Evolutionary conservation across 192 early-diverging fungal genomes (phyloP).

Genomic region (Backusella macrospora): DNA sequence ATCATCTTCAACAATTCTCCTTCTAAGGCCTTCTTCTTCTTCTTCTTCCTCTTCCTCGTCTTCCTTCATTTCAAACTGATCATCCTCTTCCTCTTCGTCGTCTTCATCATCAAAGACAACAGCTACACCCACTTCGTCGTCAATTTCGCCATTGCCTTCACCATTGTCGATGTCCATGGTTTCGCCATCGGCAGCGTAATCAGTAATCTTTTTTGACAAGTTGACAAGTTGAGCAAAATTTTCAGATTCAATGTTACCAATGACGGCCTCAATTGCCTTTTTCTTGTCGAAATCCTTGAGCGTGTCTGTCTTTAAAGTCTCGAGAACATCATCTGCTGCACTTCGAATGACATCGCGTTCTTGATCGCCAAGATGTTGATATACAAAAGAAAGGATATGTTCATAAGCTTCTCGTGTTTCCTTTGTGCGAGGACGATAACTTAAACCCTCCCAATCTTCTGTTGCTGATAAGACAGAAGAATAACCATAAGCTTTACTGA

Average conservation of each 20-base stretch:
- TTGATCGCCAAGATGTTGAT: conserved; percentile 82
- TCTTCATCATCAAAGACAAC: conserved; percentile 97
- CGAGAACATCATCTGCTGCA: conserved; percentile 85
- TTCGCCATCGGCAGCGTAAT: conserved; percentile 68
- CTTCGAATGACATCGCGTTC: conserved; percentile 88
- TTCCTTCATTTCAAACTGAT: conserved; percentile 58
- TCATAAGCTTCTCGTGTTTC: conserved; percentile 91
- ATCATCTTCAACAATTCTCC: conserved; percentile 50
- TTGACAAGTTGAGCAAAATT: conserved; percentile 88
- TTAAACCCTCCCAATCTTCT: conserved; percentile 80
- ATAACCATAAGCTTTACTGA: conserved; percentile 71
- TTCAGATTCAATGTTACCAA: conserved; percentile 74
- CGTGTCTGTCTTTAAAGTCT: conserved; percentile 80
- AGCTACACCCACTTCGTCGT: conserved; percentile 91
- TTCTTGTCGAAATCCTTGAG: conserved; percentile 91
- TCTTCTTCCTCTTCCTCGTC: conserved; percentile 67
- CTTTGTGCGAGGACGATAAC: conserved; percentile 87
- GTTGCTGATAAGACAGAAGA: conserved; percentile 82
- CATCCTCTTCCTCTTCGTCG: conserved; percentile 80
- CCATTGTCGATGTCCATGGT: conserved; percentile 59
- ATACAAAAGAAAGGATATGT: conserved; percentile 82
- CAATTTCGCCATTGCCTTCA: conserved; percentile 60
- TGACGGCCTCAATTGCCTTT: conserved; percentile 75
- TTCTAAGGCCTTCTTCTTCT: conserved; percentile 48
- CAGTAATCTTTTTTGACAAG: conserved; percentile 94